Conservation (phyloP, 306 rosid genomes). For the Canavalia gladiata region DNA sequence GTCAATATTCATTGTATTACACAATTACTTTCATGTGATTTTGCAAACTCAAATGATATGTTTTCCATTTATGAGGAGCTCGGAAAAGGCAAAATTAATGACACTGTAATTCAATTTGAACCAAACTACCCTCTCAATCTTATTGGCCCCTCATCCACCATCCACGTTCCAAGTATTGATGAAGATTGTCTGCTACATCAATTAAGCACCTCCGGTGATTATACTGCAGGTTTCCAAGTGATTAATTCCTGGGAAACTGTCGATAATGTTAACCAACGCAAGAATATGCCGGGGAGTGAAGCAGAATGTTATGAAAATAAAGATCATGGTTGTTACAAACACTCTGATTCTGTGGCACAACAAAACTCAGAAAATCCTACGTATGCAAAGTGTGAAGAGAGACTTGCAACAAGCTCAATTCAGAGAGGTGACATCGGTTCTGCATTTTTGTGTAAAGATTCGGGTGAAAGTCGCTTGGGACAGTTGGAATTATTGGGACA, state of each 20-base stretch:
- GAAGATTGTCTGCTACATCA: conserved; percentile 20
- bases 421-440: conserved; percentile 16
- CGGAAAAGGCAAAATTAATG: conserved; percentile 34
- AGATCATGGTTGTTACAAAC: conserved; percentile 9
- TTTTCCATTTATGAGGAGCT: conserved; percentile 48
- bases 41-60: conserved; percentile 46
- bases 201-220: conserved; percentile 20
- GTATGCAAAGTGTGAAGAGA: conserved; percentile 2
- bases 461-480: conserved; percentile 41
- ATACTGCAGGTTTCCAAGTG: background rate
- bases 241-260: background rate
- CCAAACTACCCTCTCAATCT: conserved; percentile 14
- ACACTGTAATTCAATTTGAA: conserved; percentile 42
- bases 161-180: conserved; percentile 32
- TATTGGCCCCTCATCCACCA: conserved; percentile 27
- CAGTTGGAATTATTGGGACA: conserved; percentile 33
- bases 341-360: background rate
- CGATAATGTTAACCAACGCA: conserved; percentile 15
- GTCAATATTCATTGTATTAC: conserved; percentile 41
- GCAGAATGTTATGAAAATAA: background rate
- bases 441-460: conserved; percentile 25
- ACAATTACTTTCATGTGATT: conserved; percentile 49
- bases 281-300: conserved; percentile 23
- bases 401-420: conserved; percentile 23
- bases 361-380: background rate